Evolutionary conservation across 257 asterid genomes (phyloP).

Genomic region (Forsythia suspensa): DNA sequence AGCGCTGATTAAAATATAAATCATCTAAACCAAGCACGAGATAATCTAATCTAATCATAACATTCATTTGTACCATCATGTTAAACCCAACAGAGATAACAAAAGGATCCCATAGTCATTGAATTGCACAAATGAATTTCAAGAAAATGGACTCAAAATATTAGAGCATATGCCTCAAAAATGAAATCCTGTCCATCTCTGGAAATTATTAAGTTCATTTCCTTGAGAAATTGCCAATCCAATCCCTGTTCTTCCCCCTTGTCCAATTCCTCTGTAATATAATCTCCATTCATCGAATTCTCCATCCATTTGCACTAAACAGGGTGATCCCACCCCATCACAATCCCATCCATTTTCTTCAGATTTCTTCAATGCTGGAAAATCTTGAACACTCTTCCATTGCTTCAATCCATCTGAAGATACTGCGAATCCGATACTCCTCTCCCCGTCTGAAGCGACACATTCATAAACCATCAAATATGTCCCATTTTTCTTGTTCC

Average conservation of each 20-base stretch:
- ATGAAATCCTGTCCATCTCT: conserved; percentile 69
- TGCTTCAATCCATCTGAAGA: conserved; percentile 73
- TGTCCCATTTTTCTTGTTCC: conserved; percentile 56
- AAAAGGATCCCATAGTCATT: too few species aligned
- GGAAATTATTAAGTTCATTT: conserved; percentile 33
- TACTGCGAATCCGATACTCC: conserved; percentile 62
- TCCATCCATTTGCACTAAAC: conserved; percentile 78
- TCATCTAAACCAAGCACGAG: too few species aligned
- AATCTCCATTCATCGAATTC: conserved; percentile 73
- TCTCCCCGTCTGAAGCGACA: conserved; percentile 44
- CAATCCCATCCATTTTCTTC: conserved; percentile 73
- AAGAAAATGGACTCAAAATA: not conserved
- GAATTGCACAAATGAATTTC: not conserved
- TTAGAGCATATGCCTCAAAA: conserved; percentile 32
- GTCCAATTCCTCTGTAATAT: conserved; percentile 79
- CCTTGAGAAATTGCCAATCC: conserved; percentile 78
- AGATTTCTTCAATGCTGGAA: conserved; percentile 44
- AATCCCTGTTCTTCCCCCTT: conserved; percentile 69
- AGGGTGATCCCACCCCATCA: conserved; percentile 79
- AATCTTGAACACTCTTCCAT: conserved; percentile 60
- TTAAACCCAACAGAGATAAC: too few species aligned
- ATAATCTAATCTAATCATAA: not conserved
- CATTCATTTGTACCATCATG: not conserved
- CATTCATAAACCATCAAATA: conserved; percentile 91
- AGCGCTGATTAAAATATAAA: too few species aligned